Evolutionary conservation across 1,284 basidiomycete species (phyloP).

Genomic region (Trichosporon sp.): DNA sequence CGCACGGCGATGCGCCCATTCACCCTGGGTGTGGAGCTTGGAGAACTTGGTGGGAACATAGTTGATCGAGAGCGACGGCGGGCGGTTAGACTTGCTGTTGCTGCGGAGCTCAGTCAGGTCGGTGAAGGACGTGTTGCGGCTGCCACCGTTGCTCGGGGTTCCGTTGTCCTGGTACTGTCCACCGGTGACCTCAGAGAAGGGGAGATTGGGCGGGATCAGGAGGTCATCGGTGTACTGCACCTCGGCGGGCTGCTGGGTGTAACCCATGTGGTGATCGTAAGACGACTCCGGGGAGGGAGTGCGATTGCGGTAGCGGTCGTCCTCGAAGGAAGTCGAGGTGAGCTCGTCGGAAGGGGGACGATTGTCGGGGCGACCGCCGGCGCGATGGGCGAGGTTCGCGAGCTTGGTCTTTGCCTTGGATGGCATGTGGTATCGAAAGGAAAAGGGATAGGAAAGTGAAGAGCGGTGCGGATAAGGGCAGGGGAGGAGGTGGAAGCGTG

Average conservation of each 20-base stretch:
- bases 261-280: constrained; percentile 29
- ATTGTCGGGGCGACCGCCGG: constrained; percentile 17
- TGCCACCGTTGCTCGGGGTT: constrained; percentile 22
- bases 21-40: constrained; percentile 58
- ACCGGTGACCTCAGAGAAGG: constrained; percentile 38
- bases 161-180: constrained; percentile 28
- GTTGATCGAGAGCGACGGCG: constrained; percentile 61
- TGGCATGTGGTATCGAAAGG: constrained; percentile 18
- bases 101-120: constrained; percentile 33
- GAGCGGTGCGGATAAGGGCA: constrained; percentile 2
- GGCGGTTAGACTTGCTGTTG: constrained; percentile 35
- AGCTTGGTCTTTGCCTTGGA: constrained; percentile 14
- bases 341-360: constrained; percentile 20
- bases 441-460: background rate
- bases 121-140: constrained; percentile 35
- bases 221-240: constrained; percentile 40
- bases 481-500: constrained; percentile 4
- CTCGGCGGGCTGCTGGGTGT: constrained; percentile 28
- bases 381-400: constrained; percentile 6
- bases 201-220: constrained; percentile 40
- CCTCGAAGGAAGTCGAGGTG: constrained; percentile 19
- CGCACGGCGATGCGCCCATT: constrained; percentile 50
- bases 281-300: constrained; percentile 26
- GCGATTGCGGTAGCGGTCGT: constrained; percentile 21
- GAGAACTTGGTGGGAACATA: constrained; percentile 70